These are phyloP conservation scores for Erigeron canadensis DNA, from an alignment of 129 eudicot genomes.

Conservation along the genomic window DNA sequence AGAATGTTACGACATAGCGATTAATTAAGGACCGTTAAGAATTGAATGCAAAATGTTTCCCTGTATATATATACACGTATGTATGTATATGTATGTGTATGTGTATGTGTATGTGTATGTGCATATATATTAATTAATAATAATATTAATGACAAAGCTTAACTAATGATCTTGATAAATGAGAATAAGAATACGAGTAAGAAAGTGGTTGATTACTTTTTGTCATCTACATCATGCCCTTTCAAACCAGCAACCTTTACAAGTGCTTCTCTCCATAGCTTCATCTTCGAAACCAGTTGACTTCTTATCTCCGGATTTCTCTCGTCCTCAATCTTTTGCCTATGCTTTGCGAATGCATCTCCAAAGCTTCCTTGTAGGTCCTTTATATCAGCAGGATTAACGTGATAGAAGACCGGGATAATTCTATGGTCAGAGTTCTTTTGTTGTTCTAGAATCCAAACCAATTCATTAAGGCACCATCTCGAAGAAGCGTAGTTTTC, in stretches of 20 bases:
- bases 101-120: too few relatives aligned
- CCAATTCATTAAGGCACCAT: conserved; percentile 30
- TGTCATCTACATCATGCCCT: conserved; percentile 7
- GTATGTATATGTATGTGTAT: too few relatives aligned
- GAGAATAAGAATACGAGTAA: neutral
- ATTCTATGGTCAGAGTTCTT: neutral
- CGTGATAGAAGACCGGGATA: conserved; percentile 25
- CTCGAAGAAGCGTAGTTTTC: conserved; percentile 14
- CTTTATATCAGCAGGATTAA: conserved; percentile 17
- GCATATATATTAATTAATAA: too few relatives aligned
- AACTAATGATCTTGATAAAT: neutral
- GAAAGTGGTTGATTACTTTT: neutral
- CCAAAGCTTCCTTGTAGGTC: conserved; percentile 5
- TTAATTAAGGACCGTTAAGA: too few relatives aligned
- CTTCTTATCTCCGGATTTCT: neutral
- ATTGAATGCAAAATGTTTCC: too few relatives aligned
- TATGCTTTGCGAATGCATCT: conserved; percentile 1
- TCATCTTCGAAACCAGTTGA: neutral
- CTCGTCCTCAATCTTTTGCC: neutral
- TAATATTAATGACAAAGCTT: too few relatives aligned
- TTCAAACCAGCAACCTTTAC: conserved; percentile 12
- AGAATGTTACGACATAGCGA: too few relatives aligned
- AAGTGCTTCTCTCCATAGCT: conserved; percentile 19
- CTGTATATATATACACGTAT: too few relatives aligned
- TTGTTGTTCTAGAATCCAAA: conserved; percentile 3